Evolutionary conservation across 2,329 filamentous ascomycete genomes (phyloP), one percentile per base, ranked within the genome.

Genomic region (Capronia americana): DNA sequence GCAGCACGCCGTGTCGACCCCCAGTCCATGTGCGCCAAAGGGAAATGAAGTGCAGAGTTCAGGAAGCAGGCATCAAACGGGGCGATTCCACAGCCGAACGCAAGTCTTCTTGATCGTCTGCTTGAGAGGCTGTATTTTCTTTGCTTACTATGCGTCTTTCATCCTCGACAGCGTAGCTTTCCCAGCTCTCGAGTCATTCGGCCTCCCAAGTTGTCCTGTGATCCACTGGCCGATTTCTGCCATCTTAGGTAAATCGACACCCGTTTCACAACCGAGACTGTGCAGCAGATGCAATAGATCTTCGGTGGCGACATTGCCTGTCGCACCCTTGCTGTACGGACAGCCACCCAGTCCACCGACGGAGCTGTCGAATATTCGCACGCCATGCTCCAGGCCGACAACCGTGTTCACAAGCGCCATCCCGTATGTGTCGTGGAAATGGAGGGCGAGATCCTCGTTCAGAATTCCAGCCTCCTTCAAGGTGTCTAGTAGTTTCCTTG

Each of bases 391-490:
- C 11, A 89, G 76, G 1, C 83, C 85, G 0, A 89, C 85, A 11
- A 89, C 80, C 0, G 85, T 85, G 67, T 90, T 90, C 10, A 89
- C 84, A 53, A 90, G 75, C 2, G 87, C 87, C 73, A 88, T 86
- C 1, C 87, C 87, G 71, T 88, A 89, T 0, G 87, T 89, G 71
- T 90, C 87, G 71, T 90, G 87, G 73, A 89, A 89, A 74, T 90
- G 87, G 64, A 89, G 77, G 1, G 87, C 87, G 10, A 90, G 72
- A 68, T 89, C 87, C 44, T 82, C 83, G 61, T 81, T 84, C 60
- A 85, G 82, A 58, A 90, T 84, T 0, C 87, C 87, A 1, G 87
- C 87, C 20, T 86, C 84, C 32, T 81, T 82, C 59, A 90, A 75
- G 2, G 86, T 84, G 67, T 85, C 81, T 55, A 90, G 77, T 2